Conservation (phyloP, 164 flowering plant genomes). For the Stephania cephalantha region DNA sequence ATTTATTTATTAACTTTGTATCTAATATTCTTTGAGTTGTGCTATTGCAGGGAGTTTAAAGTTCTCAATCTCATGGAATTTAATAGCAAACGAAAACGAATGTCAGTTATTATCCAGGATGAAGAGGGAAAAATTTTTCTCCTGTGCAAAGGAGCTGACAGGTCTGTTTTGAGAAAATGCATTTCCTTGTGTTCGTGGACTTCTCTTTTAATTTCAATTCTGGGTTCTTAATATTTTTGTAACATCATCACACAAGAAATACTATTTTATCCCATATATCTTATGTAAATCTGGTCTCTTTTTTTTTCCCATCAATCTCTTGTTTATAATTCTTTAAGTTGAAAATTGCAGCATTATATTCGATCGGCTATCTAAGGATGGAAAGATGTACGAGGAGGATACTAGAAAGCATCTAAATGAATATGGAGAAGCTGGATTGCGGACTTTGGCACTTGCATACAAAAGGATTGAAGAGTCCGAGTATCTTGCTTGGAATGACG, state of each 20-base stretch:
- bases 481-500: conserved; percentile 73
- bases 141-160: conserved; percentile 94
- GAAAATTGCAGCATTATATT: conserved; percentile 71
- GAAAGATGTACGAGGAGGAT: conserved; percentile 56
- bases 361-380: conserved; percentile 74
- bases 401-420: conserved; percentile 81
- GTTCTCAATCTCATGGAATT: conserved; percentile 72
- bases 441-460: conserved; percentile 93
- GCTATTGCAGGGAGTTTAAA: conserved; percentile 66
- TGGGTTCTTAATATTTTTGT: background rate
- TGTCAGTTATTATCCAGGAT: conserved; percentile 76
- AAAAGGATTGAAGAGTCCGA: conserved; percentile 78
- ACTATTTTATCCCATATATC: background rate
- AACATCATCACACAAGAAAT: background rate
- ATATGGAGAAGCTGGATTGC: conserved; percentile 91
- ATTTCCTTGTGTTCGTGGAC: background rate
- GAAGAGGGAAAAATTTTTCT: conserved; percentile 72
- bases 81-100: conserved; percentile 86
- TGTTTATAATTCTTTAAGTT: background rate
- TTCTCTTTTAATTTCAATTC: background rate
- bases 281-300: background rate
- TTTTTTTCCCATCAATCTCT: background rate
- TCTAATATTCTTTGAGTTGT: background rate
- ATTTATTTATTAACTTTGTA: background rate
- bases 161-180: conserved; percentile 36